Base-by-base conservation (phyloP, 1,139 yeast species). In the Diutina siamensis region DNA sequence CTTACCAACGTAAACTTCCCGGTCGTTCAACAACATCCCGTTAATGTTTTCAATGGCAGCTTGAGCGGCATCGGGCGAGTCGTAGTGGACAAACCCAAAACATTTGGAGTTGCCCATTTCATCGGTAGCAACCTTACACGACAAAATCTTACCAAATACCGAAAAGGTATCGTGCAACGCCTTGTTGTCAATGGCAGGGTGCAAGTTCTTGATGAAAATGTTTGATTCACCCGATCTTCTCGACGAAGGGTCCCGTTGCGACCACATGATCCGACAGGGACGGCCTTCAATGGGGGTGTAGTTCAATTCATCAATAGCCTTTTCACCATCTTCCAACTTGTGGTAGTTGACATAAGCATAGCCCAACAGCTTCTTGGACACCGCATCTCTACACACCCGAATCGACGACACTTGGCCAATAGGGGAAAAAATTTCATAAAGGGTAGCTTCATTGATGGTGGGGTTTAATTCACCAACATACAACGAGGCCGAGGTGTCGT, bases 211-310 rank as follows among this genome's bases (percentile, higher is more conserved):
- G 75, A 92, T 92, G 79, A 85, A 92, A 57, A 94, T 83, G 78
- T 92, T 92, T 62, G 97, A 97, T 55, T 87, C 85, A 66, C 97
- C 97, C 63, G 84, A 83, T 77, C 86, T 87, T 78, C 98, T 86
- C 60, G 83, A 69, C 53, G 96, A 79, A 54, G 98, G 98, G 67
- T 92, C 97, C 73, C 98, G 87, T 76, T 94, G 98, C 56, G 97
- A 88, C 97, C 97, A 89, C 98, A 94, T 94, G 74, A 92, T 92
- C 72, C 99, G 89, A 73, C 97, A 88, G 60, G 97, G 92, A 63
- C 85, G 88, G 62, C 97, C 97, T 71, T 89, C 92, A 71, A 92
- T 81, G 61, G 80, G 81, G 52, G 88, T 71, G 74, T 92, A 92
- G 85, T 92, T 94, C 71, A 94, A 79, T 69, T 88, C 94, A 64